These are phyloP conservation scores for Leccinum pachyderme DNA, from an alignment of 1,284 basidiomycete genomes.

Conservation along the genomic window DNA sequence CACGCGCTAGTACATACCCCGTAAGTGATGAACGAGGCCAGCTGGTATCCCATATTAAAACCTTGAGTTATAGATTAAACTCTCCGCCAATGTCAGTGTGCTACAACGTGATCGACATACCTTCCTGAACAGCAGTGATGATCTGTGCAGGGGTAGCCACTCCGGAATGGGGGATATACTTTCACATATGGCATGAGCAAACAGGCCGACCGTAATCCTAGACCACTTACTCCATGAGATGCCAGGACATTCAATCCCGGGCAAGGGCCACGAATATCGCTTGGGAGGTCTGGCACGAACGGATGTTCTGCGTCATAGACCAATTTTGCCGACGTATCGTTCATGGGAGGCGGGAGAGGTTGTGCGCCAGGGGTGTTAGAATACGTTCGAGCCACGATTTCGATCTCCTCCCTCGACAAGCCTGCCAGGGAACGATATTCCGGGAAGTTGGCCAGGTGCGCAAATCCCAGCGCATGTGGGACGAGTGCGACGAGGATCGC, in stretches of 20 bases:
- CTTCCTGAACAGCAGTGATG: conserved; percentile 28
- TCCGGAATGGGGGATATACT: conserved; percentile 26
- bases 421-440: conserved; percentile 24
- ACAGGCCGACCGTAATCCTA: neutral
- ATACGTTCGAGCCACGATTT: conserved; percentile 13
- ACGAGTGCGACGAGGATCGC: conserved; percentile 2
- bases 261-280: conserved; percentile 43
- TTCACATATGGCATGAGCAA: neutral
- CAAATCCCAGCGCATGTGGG: conserved; percentile 14
- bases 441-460: conserved; percentile 16
- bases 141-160: conserved; percentile 26
- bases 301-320: conserved; percentile 25
- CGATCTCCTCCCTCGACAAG: conserved; percentile 16
- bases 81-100: too few species aligned
- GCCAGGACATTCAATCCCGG: conserved; percentile 48
- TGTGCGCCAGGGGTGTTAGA: conserved; percentile 24
- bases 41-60: conserved; percentile 27
- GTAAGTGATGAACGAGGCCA: conserved; percentile 26
- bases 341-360: conserved; percentile 23
- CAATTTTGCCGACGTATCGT: conserved; percentile 28
- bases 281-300: conserved; percentile 12
- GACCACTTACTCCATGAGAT: conserved; percentile 37
- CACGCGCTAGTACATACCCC: conserved; percentile 13
- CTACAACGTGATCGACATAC: neutral
- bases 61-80: conserved; percentile 7